Evolutionary conservation across 371 early-diverging fungal species (phyloP).

Genomic region (Syncephalastrum contaminatum): DNA sequence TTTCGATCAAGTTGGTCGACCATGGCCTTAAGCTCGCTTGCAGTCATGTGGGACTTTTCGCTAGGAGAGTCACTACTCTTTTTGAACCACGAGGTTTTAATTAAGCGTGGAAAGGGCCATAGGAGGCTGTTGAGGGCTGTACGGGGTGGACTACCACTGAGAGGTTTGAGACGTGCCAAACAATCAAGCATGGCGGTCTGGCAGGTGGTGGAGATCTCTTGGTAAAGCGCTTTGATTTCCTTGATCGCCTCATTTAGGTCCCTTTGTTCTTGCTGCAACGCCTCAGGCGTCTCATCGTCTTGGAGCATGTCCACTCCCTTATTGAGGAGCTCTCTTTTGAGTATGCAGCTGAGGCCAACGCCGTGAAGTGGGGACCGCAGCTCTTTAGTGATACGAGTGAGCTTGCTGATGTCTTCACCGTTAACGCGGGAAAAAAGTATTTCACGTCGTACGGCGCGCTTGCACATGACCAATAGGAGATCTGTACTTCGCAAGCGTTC

Average conservation of each 20-base stretch:
- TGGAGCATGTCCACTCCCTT: background rate
- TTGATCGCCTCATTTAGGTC: constrained; percentile 1
- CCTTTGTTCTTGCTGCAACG: constrained; percentile 4
- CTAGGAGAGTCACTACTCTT: background rate
- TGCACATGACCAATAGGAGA: constrained; percentile 35
- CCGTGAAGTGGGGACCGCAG: constrained; percentile 35
- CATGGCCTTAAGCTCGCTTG: constrained; percentile 2
- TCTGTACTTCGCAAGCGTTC: constrained; percentile 23
- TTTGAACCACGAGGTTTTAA: background rate
- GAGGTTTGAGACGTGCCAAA: constrained; percentile 3
- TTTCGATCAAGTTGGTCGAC: constrained; percentile 7
- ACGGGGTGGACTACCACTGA: constrained; percentile 21
- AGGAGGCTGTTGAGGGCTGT: constrained; percentile 28
- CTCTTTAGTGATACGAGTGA: constrained; percentile 24
- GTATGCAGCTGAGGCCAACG: constrained; percentile 33
- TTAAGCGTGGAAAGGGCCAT: constrained; percentile 42
- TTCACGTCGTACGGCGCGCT: constrained; percentile 43
- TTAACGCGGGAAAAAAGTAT: constrained; percentile 29
- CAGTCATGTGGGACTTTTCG: constrained; percentile 1
- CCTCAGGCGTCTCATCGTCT: background rate
- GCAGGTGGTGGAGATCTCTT: constrained; percentile 7
- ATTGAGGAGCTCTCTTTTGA: constrained; percentile 21
- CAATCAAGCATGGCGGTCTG: constrained; percentile 7
- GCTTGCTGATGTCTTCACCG: constrained; percentile 30
- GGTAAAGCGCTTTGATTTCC: constrained; percentile 7